Base-by-base conservation (phyloP, 768 basidiomycete genomes). In the Leccinum ochraceum region DNA sequence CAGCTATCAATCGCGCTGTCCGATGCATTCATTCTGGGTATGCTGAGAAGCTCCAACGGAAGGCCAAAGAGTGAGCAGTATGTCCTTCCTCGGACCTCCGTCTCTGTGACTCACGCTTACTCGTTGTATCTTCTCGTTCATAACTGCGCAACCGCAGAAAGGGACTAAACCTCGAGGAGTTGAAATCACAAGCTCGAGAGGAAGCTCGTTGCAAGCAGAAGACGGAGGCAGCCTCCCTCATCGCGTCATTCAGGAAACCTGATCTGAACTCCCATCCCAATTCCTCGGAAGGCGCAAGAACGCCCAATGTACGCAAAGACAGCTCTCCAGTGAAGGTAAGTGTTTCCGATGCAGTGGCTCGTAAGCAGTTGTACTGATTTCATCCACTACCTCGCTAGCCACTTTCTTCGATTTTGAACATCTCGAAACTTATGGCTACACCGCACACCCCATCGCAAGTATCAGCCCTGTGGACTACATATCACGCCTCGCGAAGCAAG, bases 391-490 rank as follows among this genome's bases (percentile, higher is more conserved):
- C 42, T 30, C 6, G 2, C 53, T 16, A 98, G 96, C 88, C 94
- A 10, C 80, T 98, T 22, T 83, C 86, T 4, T 85, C 82, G 9
- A 88, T 97, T 61, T 78, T 98, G 66, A 94, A 97, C 73, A 72
- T 95, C 13, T 77, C 85, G 20, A 84, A 86, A 56, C 75, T 95
- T 24, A 67, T 91, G 59, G 77, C 83, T 26, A 81, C 82, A 10
- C 84, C 89, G 1, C 90, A 93, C 71, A 87, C 89, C 3, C 58
- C 86, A 6, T 82, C 83, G 10, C 90, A 92, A 69, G 82, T 99
- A 66, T 83, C 88, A 4, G 81, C 87, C 0, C 80, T 98, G 0
- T 98, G 96, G 96, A 91, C 86, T 3, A 83, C 90, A 0, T 98
- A 95, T 69, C 95, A 98, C 71, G 82, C 85, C 14, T 86, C 90